Percentiles rank a stretch among this genome's conserved stretches.
Conservation (phyloP, 2,329 filamentous ascomycete genomes). For the Aaosphaeria pasadenensis region DNA sequence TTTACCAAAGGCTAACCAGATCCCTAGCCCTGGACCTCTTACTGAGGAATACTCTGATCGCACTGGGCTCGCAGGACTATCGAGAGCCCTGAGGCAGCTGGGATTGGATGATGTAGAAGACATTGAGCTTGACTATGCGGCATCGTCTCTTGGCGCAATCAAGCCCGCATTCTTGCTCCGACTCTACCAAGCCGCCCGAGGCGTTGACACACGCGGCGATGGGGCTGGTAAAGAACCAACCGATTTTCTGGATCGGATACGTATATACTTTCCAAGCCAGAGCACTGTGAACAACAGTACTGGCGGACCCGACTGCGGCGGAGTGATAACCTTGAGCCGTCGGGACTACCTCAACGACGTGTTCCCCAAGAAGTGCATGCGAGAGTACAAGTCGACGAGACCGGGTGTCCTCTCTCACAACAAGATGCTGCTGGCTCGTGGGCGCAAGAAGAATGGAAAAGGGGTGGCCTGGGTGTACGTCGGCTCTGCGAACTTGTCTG, state of each 20-base stretch:
- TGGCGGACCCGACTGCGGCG: constrained; percentile 61
- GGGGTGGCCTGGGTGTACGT: constrained; percentile 74
- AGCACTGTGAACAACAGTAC: constrained; percentile 57
- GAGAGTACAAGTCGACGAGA: constrained; percentile 72
- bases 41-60: constrained; percentile 19
- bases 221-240: neutral
- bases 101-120: constrained; percentile 35
- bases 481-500: constrained; percentile 87
- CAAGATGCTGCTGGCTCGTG: constrained; percentile 59
- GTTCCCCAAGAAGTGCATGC: constrained; percentile 71
- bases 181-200: constrained; percentile 57
- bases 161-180: constrained; percentile 63
- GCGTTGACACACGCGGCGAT: constrained; percentile 18
- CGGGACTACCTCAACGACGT: constrained; percentile 65
- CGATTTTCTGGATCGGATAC: constrained; percentile 15
- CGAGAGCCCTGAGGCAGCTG: constrained; percentile 54
- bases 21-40: neutral
- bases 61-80: constrained; percentile 74
- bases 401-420: constrained; percentile 79
- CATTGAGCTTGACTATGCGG: constrained; percentile 70
- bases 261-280: constrained; percentile 32
- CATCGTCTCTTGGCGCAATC: constrained; percentile 78
- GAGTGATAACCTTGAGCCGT: constrained; percentile 76
- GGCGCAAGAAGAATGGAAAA: constrained; percentile 20
- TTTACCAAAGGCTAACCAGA: neutral